Evolutionary conservation across 306 rosid genomes (phyloP).

Genomic region (Casuarina glauca): DNA sequence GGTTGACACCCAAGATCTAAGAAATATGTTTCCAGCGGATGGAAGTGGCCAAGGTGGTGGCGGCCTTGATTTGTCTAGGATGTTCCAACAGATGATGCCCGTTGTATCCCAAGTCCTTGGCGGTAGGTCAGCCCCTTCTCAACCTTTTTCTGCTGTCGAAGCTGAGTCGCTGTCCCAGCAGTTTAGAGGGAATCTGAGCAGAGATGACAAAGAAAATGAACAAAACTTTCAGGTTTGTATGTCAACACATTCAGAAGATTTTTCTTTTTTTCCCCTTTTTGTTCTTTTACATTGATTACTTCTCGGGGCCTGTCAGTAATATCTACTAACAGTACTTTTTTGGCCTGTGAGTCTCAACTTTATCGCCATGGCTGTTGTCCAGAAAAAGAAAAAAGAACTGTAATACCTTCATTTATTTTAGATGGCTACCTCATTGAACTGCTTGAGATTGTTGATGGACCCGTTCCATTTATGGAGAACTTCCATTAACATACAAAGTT

Average conservation of each 20-base stretch:
- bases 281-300: background rate
- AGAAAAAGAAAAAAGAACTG: background rate
- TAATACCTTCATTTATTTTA: background rate
- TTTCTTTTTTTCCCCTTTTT: constrained; percentile 12
- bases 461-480: background rate
- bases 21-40: constrained; percentile 65
- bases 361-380: background rate
- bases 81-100: constrained; percentile 99
- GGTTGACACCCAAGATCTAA: constrained; percentile 75
- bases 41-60: constrained; percentile 81
- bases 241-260: constrained; percentile 8
- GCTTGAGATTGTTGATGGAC: background rate
- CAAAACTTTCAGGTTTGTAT: constrained; percentile 64
- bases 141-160: constrained; percentile 45
- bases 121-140: constrained; percentile 45
- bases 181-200: constrained; percentile 25
- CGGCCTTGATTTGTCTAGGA: constrained; percentile 75
- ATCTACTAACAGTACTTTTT: background rate
- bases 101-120: constrained; percentile 81
- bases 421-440: background rate
- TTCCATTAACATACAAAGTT: background rate
- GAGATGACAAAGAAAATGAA: constrained; percentile 37
- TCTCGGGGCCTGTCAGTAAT: background rate
- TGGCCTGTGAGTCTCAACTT: background rate
- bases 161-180: constrained; percentile 34